Conservation (phyloP, 371 early-diverging fungal species). For the Apophysomyces variabilis region DNA sequence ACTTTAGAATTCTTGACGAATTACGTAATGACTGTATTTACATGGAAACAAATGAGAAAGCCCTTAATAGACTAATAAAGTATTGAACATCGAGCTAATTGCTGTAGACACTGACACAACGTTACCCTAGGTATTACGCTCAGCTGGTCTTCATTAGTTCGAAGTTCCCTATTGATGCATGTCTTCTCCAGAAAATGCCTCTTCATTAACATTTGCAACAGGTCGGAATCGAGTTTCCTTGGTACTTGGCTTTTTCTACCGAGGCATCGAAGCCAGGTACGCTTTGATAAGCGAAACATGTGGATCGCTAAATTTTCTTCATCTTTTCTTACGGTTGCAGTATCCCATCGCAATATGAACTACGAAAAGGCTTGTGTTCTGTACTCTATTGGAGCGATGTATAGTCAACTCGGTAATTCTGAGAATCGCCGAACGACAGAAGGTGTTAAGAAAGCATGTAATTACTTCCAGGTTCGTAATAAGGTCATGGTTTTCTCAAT, state of each 20-base stretch:
- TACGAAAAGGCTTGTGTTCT: constrained; percentile 84
- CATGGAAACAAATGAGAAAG: constrained; percentile 72
- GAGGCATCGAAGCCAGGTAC: constrained; percentile 39
- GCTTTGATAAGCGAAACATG: too few relatives aligned
- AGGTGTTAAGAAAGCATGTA: constrained; percentile 75
- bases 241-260: constrained; percentile 59
- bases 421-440: constrained; percentile 71
- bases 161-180: constrained; percentile 86
- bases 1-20: constrained; percentile 81
- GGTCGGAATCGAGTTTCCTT: constrained; percentile 73
- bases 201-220: constrained; percentile 21
- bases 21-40: constrained; percentile 75
- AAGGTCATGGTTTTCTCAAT: not conserved
- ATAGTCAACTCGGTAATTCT: constrained; percentile 72
- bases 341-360: constrained; percentile 68
- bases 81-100: constrained; percentile 26
- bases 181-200: constrained; percentile 20
- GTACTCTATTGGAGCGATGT: constrained; percentile 85
- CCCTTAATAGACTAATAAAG: constrained; percentile 71
- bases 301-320: too few relatives aligned
- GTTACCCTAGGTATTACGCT: constrained; percentile 70
- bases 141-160: constrained; percentile 82
- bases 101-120: constrained; percentile 1
- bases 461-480: constrained; percentile 71
- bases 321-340: constrained; percentile 18